Evolutionary conservation across 495 filamentous ascomycete genomes (phyloP).

Genomic region (Tuber aestivum): DNA sequence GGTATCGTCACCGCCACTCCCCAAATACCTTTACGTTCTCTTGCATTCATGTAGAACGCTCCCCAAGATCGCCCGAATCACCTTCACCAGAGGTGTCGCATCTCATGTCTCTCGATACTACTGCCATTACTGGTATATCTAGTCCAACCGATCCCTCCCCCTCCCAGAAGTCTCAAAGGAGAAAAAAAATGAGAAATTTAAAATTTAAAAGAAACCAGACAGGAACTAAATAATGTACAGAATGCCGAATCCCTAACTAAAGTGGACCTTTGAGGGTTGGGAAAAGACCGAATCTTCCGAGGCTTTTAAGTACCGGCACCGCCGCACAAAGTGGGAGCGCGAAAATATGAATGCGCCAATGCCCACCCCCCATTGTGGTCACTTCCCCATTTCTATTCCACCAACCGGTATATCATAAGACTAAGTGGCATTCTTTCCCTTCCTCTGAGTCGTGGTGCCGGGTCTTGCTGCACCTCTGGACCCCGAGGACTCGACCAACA

Average conservation of each 20-base stretch:
- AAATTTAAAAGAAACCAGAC: not conserved
- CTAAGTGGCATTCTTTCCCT: constrained; percentile 17
- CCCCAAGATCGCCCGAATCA: constrained; percentile 1
- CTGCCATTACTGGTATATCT: not conserved
- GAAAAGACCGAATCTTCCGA: not conserved
- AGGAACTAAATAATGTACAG: not conserved
- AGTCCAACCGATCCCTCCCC: not conserved
- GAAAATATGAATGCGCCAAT: not conserved
- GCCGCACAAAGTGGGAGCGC: not conserved
- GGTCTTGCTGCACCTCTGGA: not conserved
- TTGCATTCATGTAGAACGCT: not conserved
- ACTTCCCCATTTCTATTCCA: not conserved
- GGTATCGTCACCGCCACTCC: not conserved
- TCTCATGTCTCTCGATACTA: not conserved
- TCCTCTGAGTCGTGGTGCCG: constrained; percentile 11
- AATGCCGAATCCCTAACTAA: not conserved
- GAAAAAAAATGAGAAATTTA: not conserved
- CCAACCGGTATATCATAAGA: not conserved
- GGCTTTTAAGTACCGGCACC: not conserved
- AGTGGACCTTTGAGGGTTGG: not conserved
- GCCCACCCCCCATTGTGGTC: not conserved
- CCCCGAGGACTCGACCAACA: constrained; percentile 62
- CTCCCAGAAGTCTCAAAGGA: not conserved
- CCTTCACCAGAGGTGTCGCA: not conserved
- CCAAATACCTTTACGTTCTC: not conserved